phyloP scores from a whole-genome alignment of 345 rosid species.

The Sisymbrium altissimum region DNA sequence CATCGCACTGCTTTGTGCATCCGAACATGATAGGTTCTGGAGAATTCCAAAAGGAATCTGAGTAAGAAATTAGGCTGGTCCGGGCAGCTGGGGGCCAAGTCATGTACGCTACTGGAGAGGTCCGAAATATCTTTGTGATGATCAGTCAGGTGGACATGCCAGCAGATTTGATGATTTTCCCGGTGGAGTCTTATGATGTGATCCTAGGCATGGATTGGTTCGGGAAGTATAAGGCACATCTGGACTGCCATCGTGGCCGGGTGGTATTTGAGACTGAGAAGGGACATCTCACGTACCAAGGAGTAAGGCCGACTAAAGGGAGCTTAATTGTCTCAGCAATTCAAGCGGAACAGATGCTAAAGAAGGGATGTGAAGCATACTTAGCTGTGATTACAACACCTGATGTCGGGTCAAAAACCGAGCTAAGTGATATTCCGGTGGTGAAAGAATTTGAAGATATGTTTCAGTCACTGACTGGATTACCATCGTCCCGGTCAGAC shows the following conservation, averaged over 20 bases:
- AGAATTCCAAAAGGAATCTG: not conserved
- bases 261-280: not conserved
- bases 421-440: not conserved
- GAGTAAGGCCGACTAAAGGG: not conserved
- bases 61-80: too few relatives aligned
- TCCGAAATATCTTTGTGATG: not conserved
- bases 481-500: not conserved
- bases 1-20: not conserved
- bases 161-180: not conserved
- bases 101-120: not conserved
- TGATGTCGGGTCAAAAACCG: not conserved
- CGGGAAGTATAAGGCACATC: not conserved
- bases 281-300: not conserved
- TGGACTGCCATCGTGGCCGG: not conserved
- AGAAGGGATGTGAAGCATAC: not conserved
- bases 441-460: not conserved
- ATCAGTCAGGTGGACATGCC: not conserved
- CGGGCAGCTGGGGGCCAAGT: not conserved
- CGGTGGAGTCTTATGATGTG: too few relatives aligned
- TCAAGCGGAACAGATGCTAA: not conserved
- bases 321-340: not conserved
- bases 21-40: not conserved
- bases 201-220: not conserved
- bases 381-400: not conserved
- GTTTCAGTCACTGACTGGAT: not conserved